phyloP scores from a whole-genome alignment of 768 basidiomycete species.

The Suillus paluster region DNA sequence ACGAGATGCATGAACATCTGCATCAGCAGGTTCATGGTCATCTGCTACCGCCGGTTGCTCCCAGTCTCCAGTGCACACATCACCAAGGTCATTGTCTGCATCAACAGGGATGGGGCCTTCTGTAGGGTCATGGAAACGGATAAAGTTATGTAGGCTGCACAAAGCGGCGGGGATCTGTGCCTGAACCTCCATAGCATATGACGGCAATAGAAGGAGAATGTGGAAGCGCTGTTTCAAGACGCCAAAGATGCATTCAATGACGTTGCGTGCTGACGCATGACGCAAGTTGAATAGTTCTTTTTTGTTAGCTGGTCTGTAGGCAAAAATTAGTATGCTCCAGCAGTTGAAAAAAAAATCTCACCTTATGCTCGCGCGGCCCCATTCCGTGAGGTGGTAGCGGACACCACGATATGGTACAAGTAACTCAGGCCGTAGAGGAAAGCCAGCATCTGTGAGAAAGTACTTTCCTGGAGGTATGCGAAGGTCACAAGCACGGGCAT shows the following conservation, averaged over 20 bases:
- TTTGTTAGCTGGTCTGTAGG: constrained; percentile 33
- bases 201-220: constrained; percentile 18
- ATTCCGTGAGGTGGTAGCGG: constrained; percentile 43
- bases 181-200: constrained; percentile 25
- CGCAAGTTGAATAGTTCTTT: constrained; percentile 48
- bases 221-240: constrained; percentile 36
- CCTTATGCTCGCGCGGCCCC: constrained; percentile 20
- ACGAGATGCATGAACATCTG: neutral
- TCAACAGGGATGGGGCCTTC: neutral
- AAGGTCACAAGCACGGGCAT: constrained; percentile 11
- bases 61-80: neutral
- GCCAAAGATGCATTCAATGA: constrained; percentile 33
- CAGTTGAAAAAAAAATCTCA: neutral
- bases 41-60: neutral
- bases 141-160: constrained; percentile 30
- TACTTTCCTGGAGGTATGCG: constrained; percentile 16
- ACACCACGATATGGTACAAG: constrained; percentile 42
- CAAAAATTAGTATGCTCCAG: neutral
- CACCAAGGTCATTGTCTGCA: neutral
- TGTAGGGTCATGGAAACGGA: constrained; percentile 14
- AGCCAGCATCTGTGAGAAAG: constrained; percentile 22
- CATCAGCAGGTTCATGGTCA: neutral
- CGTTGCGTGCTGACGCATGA: constrained; percentile 44
- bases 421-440: constrained; percentile 23
- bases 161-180: constrained; percentile 24